Evolutionary conservation across 2,329 filamentous ascomycete genomes (phyloP).

Genomic region (Nemania sp.): DNA sequence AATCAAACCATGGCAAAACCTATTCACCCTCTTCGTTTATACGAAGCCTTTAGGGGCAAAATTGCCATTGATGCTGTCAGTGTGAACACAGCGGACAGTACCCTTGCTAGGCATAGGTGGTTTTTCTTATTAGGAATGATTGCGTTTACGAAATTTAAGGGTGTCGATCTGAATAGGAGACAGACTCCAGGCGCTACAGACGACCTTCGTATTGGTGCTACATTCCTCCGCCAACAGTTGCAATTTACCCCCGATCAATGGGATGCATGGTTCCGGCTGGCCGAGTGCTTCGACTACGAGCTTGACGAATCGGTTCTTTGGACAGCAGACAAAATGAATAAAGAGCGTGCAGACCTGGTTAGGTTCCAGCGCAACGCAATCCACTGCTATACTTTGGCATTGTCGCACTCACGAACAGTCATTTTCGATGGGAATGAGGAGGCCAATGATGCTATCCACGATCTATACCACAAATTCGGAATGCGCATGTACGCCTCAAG

Average conservation of each 20-base stretch:
- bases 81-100: conserved; percentile 75
- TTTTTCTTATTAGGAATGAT: conserved; percentile 92
- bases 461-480: conserved; percentile 70
- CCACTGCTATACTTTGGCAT: conserved; percentile 77
- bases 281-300: conserved; percentile 88
- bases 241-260: conserved; percentile 85
- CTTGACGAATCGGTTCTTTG: conserved; percentile 88
- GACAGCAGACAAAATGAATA: conserved; percentile 93
- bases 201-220: conserved; percentile 83
- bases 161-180: conserved; percentile 76
- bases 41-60: conserved; percentile 82
- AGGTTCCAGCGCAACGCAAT: conserved; percentile 83
- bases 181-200: conserved; percentile 83
- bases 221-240: conserved; percentile 82
- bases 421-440: conserved; percentile 60
- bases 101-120: conserved; percentile 85
- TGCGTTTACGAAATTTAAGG: conserved; percentile 84
- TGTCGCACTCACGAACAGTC: conserved; percentile 65
- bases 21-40: conserved; percentile 84
- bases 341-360: conserved; percentile 78
- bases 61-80: conserved; percentile 78
- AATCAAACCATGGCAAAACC: conserved; percentile 84
- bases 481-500: conserved; percentile 73
- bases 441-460: conserved; percentile 62
- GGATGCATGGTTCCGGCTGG: conserved; percentile 92